Evolutionary conservation across 2,329 filamentous ascomycete species (phyloP).

Genomic region (Diaporthe capsici): DNA sequence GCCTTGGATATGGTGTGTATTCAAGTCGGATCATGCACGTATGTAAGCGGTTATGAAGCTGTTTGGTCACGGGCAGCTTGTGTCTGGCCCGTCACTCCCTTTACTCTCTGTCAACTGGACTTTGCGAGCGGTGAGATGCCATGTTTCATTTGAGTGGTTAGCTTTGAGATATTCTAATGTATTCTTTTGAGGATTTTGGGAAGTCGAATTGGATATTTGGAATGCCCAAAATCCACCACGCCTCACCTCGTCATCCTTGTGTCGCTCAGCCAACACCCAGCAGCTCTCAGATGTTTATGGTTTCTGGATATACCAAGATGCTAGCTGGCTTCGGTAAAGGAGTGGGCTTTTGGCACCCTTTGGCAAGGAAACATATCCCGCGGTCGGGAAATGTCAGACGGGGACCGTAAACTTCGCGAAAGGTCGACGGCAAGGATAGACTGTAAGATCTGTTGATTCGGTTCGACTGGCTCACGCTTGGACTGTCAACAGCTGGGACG

Average conservation of each 20-base stretch:
- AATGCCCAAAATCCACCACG: too few relatives aligned
- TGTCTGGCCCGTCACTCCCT: not conserved
- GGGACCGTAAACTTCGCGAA: too few relatives aligned
- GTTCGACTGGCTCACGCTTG: not conserved
- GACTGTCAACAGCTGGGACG: not conserved
- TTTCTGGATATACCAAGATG: not conserved
- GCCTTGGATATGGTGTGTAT: not conserved
- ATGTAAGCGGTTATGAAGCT: not conserved
- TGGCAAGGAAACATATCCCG: not conserved
- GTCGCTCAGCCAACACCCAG: not conserved
- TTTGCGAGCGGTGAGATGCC: not conserved
- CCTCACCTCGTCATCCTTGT: not conserved
- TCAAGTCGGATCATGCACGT: not conserved
- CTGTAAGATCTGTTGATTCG: fast-evolving
- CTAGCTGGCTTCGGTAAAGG: too few relatives aligned
- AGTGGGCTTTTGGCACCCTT: too few relatives aligned
- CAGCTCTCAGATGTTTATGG: not conserved
- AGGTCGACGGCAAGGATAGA: too few relatives aligned
- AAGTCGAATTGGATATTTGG: not conserved
- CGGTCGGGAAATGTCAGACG: not conserved
- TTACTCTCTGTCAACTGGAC: not conserved
- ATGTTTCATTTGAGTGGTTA: not conserved
- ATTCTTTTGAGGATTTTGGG: not conserved
- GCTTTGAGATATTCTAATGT: too few relatives aligned
- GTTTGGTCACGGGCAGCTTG: not conserved